These are phyloP conservation scores for Leptosphaerulina australis DNA, from an alignment of 2,329 filamentous ascomycete genomes.

Conservation along the genomic window DNA sequence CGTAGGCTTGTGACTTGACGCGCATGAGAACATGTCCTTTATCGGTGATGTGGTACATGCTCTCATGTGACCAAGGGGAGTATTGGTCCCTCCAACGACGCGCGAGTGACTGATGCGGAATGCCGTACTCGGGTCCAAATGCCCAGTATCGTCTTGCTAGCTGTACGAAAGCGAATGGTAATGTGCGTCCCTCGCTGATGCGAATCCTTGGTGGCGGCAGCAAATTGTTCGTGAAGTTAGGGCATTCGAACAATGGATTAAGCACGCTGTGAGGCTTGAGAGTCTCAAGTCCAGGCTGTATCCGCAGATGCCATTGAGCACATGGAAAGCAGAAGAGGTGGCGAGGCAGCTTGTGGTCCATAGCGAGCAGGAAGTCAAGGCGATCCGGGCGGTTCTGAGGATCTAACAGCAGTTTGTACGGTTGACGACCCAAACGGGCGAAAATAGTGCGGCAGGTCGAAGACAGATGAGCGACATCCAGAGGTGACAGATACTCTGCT, in stretches of 20 bases:
- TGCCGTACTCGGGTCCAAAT: constrained; percentile 52
- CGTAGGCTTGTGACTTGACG: constrained; percentile 61
- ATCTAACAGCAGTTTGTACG: constrained; percentile 32
- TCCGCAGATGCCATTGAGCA: constrained; percentile 61
- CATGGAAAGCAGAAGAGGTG: constrained; percentile 67
- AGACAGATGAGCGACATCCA: constrained; percentile 38
- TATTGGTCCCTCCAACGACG: constrained; percentile 61
- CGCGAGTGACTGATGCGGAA: constrained; percentile 48
- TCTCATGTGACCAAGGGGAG: constrained; percentile 61
- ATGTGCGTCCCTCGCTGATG: constrained; percentile 57
- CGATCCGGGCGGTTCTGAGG: constrained; percentile 55
- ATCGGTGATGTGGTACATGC: constrained; percentile 59
- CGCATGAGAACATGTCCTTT: constrained; percentile 63
- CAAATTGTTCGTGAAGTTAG: constrained; percentile 58
- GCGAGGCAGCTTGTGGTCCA: constrained; percentile 60
- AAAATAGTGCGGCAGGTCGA: constrained; percentile 40
- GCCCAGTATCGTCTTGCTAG: constrained; percentile 58
- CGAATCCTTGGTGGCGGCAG: constrained; percentile 59
- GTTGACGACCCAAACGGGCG: constrained; percentile 29
- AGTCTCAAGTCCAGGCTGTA: constrained; percentile 59
- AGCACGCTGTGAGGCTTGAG: constrained; percentile 60
- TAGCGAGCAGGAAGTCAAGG: constrained; percentile 57
- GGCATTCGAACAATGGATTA: constrained; percentile 64
- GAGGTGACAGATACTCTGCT: constrained; percentile 33
- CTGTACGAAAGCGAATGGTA: constrained; percentile 65